Evolutionary conservation across 164 flowering plant species (phyloP).

Genomic region (Euptelea pleiosperma): DNA sequence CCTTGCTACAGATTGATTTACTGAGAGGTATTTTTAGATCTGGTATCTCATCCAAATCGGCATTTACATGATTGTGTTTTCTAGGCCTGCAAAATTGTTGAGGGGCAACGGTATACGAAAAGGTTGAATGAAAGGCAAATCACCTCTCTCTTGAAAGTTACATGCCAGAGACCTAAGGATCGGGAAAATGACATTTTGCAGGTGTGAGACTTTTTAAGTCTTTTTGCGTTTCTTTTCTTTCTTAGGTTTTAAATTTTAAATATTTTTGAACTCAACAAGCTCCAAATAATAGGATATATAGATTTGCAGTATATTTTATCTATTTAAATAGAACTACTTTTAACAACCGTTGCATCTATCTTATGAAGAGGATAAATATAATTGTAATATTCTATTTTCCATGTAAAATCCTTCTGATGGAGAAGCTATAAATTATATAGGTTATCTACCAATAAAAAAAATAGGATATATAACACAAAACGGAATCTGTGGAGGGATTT

Average conservation of each 20-base stretch:
- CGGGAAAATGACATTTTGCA: constrained; percentile 66
- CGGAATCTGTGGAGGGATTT: too few relatives aligned
- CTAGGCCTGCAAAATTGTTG: constrained; percentile 84
- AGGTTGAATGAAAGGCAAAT: constrained; percentile 80
- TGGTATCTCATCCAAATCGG: not conserved
- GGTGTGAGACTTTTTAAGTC: constrained; percentile 27
- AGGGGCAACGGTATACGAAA: constrained; percentile 78
- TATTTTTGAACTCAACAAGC: not conserved
- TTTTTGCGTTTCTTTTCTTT: not conserved
- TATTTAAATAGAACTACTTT: not conserved
- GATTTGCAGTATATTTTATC: not conserved
- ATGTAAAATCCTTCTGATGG: too few relatives aligned
- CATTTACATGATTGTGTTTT: constrained; percentile 14
- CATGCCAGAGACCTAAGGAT: constrained; percentile 79
- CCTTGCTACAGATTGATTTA: not conserved
- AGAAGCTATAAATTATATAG: too few relatives aligned
- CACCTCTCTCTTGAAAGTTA: constrained; percentile 70
- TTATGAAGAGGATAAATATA: too few relatives aligned
- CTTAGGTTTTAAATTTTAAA: not conserved
- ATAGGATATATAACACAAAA: too few relatives aligned
- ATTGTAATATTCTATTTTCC: too few relatives aligned
- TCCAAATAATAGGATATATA: not conserved
- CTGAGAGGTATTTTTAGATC: not conserved
- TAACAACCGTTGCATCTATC: not conserved
- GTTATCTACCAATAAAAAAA: too few relatives aligned